Percentiles rank a stretch among this genome's conserved stretches.
These are phyloP conservation scores for Baorangia bicolor DNA, from an alignment of 768 basidiomycete species.

Conservation along the genomic window DNA sequence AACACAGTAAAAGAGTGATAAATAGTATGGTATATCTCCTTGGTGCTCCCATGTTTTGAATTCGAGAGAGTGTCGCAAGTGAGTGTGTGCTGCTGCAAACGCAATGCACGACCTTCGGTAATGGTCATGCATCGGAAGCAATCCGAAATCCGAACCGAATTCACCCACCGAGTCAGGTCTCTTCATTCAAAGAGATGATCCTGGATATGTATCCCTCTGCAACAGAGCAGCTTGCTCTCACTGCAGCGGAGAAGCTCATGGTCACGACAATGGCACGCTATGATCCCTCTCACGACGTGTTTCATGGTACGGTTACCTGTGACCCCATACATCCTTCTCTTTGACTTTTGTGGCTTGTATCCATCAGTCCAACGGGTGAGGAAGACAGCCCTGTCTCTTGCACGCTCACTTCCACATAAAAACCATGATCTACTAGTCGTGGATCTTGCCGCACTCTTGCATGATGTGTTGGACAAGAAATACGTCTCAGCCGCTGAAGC, in stretches of 20 bases:
- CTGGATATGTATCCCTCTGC: slow-evolving; percentile 43
- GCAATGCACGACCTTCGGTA: not conserved
- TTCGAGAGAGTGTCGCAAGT: not conserved
- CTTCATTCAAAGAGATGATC: not conserved
- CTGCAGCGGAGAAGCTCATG: slow-evolving; percentile 69
- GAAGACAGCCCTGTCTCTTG: slow-evolving; percentile 70
- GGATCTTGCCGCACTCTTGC: slow-evolving; percentile 85
- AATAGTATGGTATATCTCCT: slow-evolving; percentile 27
- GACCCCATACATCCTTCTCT: not conserved
- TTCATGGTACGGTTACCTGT: slow-evolving; percentile 56
- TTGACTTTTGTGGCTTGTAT: slow-evolving; percentile 1
- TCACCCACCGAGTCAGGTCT: not conserved
- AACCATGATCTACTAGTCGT: slow-evolving; percentile 71
- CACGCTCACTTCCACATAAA: slow-evolving; percentile 42
- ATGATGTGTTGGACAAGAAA: slow-evolving; percentile 87
- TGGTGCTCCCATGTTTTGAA: slow-evolving; percentile 20
- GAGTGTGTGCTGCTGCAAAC: not conserved
- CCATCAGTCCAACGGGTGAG: slow-evolving; percentile 78
- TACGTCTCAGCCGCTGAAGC: slow-evolving; percentile 61
- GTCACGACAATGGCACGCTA: slow-evolving; percentile 69
- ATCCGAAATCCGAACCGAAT: slow-evolving; percentile 26
- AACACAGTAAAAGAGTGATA: slow-evolving; percentile 46
- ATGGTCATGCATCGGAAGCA: slow-evolving; percentile 7
- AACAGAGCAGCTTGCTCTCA: slow-evolving; percentile 51
- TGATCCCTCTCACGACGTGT: slow-evolving; percentile 79